A percentile compares a stretch with the other conserved stretches of the same genome.
These are phyloP conservation scores for Pilaira anomala DNA, from an alignment of 192 early-diverging fungal genomes.

Conservation along the genomic window DNA sequence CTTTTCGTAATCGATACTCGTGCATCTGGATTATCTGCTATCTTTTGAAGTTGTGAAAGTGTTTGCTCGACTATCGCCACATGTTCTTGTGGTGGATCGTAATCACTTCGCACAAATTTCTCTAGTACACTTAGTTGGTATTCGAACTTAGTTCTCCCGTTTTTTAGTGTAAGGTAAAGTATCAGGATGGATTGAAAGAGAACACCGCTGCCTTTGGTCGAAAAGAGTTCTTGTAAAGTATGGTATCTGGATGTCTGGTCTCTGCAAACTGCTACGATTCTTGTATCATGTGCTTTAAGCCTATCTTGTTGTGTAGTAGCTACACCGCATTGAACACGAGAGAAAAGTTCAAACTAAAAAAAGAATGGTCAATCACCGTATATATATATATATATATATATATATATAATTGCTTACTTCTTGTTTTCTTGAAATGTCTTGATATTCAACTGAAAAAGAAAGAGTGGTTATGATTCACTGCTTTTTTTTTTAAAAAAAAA, in stretches of 20 bases:
- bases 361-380: background rate
- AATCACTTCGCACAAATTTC: no score
- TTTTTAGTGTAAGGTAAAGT: background rate
- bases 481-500: no score
- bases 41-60: background rate
- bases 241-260: background rate
- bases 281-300: background rate
- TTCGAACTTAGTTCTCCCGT: no score
- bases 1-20: background rate
- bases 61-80: background rate
- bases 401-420: no score
- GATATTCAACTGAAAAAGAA: background rate
- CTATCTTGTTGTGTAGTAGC: background rate
- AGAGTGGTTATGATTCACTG: background rate
- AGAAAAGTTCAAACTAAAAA: constrained; percentile 13
- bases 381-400: no score
- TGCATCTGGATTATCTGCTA: background rate
- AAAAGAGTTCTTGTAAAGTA: background rate
- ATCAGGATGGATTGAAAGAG: background rate
- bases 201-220: background rate
- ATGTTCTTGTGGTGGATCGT: no score
- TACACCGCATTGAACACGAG: background rate
- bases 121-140: no score
- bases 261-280: background rate
- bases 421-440: background rate